Evolutionary conservation across 805 yeast genomes (phyloP).

Genomic region (Candida michaelii): DNA sequence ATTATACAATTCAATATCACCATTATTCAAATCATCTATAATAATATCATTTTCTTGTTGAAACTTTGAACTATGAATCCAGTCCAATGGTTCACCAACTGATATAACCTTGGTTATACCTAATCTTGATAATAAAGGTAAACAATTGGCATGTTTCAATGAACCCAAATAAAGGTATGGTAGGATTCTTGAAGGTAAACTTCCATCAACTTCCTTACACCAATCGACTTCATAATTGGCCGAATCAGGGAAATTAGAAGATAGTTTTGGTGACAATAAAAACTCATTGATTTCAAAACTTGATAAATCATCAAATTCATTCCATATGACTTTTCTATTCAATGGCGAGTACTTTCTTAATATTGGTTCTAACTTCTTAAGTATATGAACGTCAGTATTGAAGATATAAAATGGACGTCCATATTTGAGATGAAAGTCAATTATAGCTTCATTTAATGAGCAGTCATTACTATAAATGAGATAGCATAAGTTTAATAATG

Average conservation of each 20-base stretch:
- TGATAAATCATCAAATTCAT: constrained; percentile 28
- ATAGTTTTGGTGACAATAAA: constrained; percentile 18
- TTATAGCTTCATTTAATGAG: constrained; percentile 61
- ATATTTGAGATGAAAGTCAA: constrained; percentile 58
- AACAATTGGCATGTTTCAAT: constrained; percentile 73
- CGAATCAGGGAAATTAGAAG: constrained; percentile 2
- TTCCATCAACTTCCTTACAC: constrained; percentile 53
- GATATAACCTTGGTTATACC: constrained; percentile 76
- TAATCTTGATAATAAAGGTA: constrained; percentile 58
- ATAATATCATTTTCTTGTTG: constrained; percentile 22
- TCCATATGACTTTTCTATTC: constrained; percentile 24
- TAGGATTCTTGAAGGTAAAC: constrained; percentile 80
- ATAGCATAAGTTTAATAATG: constrained; percentile 70
- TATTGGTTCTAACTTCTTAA: constrained; percentile 63
- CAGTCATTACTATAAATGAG: constrained; percentile 66
- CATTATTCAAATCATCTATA: constrained; percentile 24
- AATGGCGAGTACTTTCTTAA: constrained; percentile 61
- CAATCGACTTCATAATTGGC: constrained; percentile 21
- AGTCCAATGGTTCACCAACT: constrained; percentile 77
- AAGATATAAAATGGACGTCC: constrained; percentile 85
- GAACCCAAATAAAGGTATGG: constrained; percentile 87
- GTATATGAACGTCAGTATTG: constrained; percentile 66
- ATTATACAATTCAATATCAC: constrained; percentile 31
- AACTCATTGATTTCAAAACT: constrained; percentile 35
- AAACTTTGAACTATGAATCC: constrained; percentile 49